phyloP scores from a whole-genome alignment of 129 eudicot species.

The Flaveria trinervia region DNA sequence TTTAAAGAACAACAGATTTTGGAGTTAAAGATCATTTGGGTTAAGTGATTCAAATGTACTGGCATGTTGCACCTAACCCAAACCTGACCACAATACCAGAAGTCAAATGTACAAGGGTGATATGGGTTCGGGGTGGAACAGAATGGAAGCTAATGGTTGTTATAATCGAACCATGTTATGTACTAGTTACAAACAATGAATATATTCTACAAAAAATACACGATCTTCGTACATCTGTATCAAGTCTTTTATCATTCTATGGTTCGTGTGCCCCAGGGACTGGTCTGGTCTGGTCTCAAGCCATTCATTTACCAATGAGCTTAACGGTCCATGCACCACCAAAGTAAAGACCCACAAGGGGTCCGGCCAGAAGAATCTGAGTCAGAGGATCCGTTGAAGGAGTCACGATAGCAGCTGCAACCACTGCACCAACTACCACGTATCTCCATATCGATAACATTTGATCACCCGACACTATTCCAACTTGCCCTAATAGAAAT shows the following conservation, averaged over 20 bases:
- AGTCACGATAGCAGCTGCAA: conserved; percentile 92
- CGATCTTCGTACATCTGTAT: conserved; percentile 30
- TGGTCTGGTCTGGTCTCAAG: conserved; percentile 11
- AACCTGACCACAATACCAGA: neutral
- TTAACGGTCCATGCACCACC: conserved; percentile 94
- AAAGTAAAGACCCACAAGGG: conserved; percentile 90
- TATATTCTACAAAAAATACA: conserved; percentile 35
- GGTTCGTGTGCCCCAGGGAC: conserved; percentile 16
- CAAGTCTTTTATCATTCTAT: conserved; percentile 25
- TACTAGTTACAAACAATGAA: conserved; percentile 35
- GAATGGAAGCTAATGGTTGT: neutral
- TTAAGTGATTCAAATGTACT: no score
- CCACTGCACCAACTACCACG: conserved; percentile 89
- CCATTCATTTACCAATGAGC: conserved; percentile 68
- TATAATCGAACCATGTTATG: conserved; percentile 27
- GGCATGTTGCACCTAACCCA: neutral
- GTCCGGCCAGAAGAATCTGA: conserved; percentile 94
- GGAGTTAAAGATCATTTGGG: neutral
- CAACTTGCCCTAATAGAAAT: conserved; percentile 84
- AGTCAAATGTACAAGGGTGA: neutral
- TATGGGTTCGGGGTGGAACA: neutral
- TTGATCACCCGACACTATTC: conserved; percentile 80
- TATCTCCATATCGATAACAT: conserved; percentile 98
- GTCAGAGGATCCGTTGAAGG: conserved; percentile 99
- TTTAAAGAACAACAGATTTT: neutral